phyloP scores from a whole-genome alignment of 257 asterid genomes.

The Nicotiana knightiana region DNA sequence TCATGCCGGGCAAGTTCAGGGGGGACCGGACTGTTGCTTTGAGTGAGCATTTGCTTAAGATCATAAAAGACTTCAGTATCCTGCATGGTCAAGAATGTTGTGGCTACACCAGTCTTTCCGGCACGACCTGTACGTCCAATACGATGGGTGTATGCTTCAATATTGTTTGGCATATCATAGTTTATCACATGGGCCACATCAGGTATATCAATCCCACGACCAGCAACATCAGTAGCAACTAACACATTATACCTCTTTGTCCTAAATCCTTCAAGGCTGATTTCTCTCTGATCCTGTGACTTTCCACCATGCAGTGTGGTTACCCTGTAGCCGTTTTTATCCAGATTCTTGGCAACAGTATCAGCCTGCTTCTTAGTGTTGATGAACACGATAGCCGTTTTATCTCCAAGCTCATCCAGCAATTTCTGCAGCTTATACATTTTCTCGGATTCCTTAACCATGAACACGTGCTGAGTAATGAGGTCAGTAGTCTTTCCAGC shows the following conservation, averaged over 20 bases:
- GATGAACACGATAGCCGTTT: conserved; percentile 56
- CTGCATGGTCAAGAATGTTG: conserved; percentile 55
- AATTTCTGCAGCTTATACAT: conserved; percentile 40
- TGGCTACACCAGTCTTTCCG: conserved; percentile 52
- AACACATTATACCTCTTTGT: conserved; percentile 47
- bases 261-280: conserved; percentile 56
- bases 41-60: conserved; percentile 48
- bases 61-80: conserved; percentile 35
- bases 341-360: conserved; percentile 37
- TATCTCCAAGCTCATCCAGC: conserved; percentile 52
- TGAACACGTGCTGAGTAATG: conserved; percentile 45
- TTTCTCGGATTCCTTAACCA: conserved; percentile 50
- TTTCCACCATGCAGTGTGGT: conserved; percentile 70
- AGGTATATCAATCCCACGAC: conserved; percentile 64
- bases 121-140: conserved; percentile 12
- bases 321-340: conserved; percentile 41
- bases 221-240: conserved; percentile 64
- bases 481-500: conserved; percentile 59
- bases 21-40: conserved; percentile 31
- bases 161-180: conserved; percentile 41
- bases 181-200: conserved; percentile 64
- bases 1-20: conserved; percentile 7
- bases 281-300: conserved; percentile 56
- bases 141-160: conserved; percentile 15
- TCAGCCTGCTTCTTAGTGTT: conserved; percentile 52